phyloP scores from a whole-genome alignment of 2,329 filamentous ascomycete species.

The Coccinonectria pachysandricola region DNA sequence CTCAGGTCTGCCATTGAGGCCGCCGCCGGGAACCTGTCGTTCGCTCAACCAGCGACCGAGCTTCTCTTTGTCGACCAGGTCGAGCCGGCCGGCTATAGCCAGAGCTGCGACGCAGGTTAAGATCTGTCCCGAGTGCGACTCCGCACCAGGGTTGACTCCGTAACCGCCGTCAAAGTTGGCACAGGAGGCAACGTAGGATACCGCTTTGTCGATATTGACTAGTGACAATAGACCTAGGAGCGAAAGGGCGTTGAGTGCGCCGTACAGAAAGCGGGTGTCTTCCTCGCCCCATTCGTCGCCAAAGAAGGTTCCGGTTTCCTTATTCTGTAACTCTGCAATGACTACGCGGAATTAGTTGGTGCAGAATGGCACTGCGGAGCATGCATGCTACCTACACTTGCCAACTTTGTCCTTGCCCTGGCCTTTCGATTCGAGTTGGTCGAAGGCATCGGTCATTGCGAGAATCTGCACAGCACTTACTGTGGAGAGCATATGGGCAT shows the following conservation, averaged over 20 bases:
- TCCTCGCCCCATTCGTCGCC: slow-evolving; percentile 96
- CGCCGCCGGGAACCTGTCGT: slow-evolving; percentile 76
- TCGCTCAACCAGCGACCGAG: slow-evolving; percentile 88
- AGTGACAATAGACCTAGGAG: slow-evolving; percentile 64
- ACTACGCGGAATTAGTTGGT: slow-evolving; percentile 34
- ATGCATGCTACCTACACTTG: slow-evolving; percentile 52
- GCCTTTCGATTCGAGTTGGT: slow-evolving; percentile 64
- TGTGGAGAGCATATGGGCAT: slow-evolving; percentile 93
- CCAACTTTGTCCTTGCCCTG: slow-evolving; percentile 59
- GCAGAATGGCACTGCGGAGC: slow-evolving; percentile 5
- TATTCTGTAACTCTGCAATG: slow-evolving; percentile 74
- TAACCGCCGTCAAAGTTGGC: slow-evolving; percentile 93
- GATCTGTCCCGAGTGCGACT: slow-evolving; percentile 91
- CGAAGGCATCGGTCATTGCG: slow-evolving; percentile 73
- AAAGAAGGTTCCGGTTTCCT: slow-evolving; percentile 72
- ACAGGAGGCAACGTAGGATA: slow-evolving; percentile 69
- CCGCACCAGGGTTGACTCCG: slow-evolving; percentile 77
- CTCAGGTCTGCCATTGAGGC: slow-evolving; percentile 87
- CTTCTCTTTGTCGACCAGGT: slow-evolving; percentile 72
- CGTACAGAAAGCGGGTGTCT: slow-evolving; percentile 90
- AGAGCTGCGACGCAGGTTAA: slow-evolving; percentile 88
- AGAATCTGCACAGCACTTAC: slow-evolving; percentile 92
- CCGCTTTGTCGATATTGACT: slow-evolving; percentile 70
- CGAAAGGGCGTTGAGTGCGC: slow-evolving; percentile 80
- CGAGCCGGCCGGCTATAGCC: slow-evolving; percentile 70